phyloP scores from a whole-genome alignment of 2,329 filamentous ascomycete species.

The Sarocladium oryzae region DNA sequence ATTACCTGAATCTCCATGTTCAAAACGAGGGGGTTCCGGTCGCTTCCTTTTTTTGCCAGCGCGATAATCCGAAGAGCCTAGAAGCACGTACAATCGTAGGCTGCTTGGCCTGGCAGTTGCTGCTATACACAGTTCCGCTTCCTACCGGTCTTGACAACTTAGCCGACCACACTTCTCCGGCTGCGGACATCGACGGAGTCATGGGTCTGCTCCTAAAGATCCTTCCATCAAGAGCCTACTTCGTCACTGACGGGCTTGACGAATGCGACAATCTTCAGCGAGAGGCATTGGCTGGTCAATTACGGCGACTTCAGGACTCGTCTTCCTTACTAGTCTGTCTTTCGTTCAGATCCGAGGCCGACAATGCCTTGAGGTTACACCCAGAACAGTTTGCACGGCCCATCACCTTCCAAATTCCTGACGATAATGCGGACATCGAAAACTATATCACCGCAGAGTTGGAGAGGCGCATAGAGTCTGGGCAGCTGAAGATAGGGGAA shows the following conservation, averaged over 20 bases:
- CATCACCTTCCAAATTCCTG: too few relatives aligned
- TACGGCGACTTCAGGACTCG: background rate
- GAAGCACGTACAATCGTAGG: constrained; percentile 23
- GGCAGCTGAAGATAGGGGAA: background rate
- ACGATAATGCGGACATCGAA: background rate
- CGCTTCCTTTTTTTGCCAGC: constrained; percentile 28
- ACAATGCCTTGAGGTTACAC: background rate
- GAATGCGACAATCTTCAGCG: constrained; percentile 10
- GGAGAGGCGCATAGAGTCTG: background rate
- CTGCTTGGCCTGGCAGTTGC: constrained; percentile 29
- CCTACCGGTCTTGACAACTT: too few relatives aligned
- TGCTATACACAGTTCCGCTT: constrained; percentile 13
- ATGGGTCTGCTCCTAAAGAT: background rate
- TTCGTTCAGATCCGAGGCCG: background rate
- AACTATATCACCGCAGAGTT: background rate
- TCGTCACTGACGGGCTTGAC: constrained; percentile 16
- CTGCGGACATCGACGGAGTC: background rate
- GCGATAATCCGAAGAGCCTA: constrained; percentile 24
- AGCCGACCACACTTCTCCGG: too few relatives aligned
- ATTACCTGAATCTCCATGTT: constrained; percentile 25
- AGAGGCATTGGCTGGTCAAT: background rate
- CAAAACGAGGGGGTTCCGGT: constrained; percentile 5
- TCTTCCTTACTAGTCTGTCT: constrained; percentile 7
- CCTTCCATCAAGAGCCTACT: background rate
- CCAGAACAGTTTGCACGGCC: background rate